Conservation (phyloP, 352 stramenopile genomes). For the Plasmopara viticola region DNA sequence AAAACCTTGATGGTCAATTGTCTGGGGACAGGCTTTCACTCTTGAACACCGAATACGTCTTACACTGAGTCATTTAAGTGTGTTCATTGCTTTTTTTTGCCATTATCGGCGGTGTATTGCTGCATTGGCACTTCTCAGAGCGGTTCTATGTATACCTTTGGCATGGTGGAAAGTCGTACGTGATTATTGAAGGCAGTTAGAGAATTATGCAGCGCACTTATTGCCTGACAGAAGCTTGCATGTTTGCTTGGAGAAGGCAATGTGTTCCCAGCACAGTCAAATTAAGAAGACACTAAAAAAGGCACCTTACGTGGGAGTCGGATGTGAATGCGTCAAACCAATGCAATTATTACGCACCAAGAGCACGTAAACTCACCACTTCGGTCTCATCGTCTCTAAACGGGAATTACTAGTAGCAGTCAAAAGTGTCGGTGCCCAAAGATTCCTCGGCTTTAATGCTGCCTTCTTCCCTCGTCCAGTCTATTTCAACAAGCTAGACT, state of each 20-base stretch:
- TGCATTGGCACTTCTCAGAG: too few species aligned
- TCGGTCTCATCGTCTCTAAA: slow-evolving; percentile 23
- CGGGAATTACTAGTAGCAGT: slow-evolving; percentile 42
- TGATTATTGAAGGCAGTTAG: slow-evolving; percentile 20
- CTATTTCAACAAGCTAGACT: slow-evolving; percentile 58
- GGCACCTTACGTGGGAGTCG: slow-evolving; percentile 13
- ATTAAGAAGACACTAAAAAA: slow-evolving; percentile 38
- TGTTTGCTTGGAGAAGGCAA: slow-evolving; percentile 32
- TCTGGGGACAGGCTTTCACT: slow-evolving; percentile 29
- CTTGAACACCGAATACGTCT: slow-evolving; percentile 34
- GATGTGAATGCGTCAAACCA: slow-evolving; percentile 15
- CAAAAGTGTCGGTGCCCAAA: slow-evolving; percentile 33
- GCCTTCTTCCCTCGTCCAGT: slow-evolving; percentile 59
- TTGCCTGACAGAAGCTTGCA: slow-evolving; percentile 23
- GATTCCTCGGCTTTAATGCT: slow-evolving; percentile 59
- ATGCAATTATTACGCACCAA: slow-evolving; percentile 17
- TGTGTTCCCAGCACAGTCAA: slow-evolving; percentile 18
- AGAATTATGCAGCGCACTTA: neutral
- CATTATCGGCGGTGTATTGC: slow-evolving; percentile 47
- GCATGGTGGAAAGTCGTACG: slow-evolving; percentile 49
- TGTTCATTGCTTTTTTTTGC: slow-evolving; percentile 45
- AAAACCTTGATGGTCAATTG: too few species aligned
- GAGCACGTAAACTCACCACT: slow-evolving; percentile 19
- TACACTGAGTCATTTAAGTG: slow-evolving; percentile 40
- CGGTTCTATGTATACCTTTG: too few species aligned